Base-by-base conservation (phyloP, 2,329 filamentous ascomycete genomes). In the Blastomyces gilchristii region DNA sequence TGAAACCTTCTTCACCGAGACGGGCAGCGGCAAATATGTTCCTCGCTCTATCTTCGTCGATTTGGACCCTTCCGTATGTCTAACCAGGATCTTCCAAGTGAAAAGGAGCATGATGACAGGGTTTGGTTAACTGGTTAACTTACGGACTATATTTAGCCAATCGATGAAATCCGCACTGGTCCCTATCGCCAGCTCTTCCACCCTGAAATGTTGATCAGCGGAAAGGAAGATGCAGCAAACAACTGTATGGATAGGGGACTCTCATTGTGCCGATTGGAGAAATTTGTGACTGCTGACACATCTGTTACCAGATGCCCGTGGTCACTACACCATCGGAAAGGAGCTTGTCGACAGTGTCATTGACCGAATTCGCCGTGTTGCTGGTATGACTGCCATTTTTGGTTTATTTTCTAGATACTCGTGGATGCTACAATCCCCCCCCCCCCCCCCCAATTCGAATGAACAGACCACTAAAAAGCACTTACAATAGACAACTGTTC, bases 151-250 rank as follows among this genome's bases (percentile, higher is more conserved):
- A 31, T 65, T 83, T 65, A 83, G 78, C 85, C 85, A 57, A 84
- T 87, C 70, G 85, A 87, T 70, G 85, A 87, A 74, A 86, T 87
- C 74, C 82, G 85, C 65, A 85, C 82, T 65, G 85, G 85, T 68
- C 68, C 76, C 67, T 87, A 86, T 76, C 81, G 83, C 68, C 79
- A 84, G 68, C 79, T 87, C 61, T 87, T 86, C 77, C 85, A 87
- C 73, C 85, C 85, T 25, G 85, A 87, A 72, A 77, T 84, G 68
- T 77, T 87, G 76, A 83, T 87, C 69, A 86, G 82, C 72, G 85
- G 85, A 69, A 87, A 87, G 76, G 85, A 87, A 73, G 85, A 87
- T 77, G 85, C 85, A 64, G 84, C 85, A 69, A 87, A 87, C 74
- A 87, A 87, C 76, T 87, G 81, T 83, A 75, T 61, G 78, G 65